Evolutionary conservation across 805 yeast species (phyloP), one percentile per base, ranked within the genome.

Genomic region (Teunomyces tritomae): DNA sequence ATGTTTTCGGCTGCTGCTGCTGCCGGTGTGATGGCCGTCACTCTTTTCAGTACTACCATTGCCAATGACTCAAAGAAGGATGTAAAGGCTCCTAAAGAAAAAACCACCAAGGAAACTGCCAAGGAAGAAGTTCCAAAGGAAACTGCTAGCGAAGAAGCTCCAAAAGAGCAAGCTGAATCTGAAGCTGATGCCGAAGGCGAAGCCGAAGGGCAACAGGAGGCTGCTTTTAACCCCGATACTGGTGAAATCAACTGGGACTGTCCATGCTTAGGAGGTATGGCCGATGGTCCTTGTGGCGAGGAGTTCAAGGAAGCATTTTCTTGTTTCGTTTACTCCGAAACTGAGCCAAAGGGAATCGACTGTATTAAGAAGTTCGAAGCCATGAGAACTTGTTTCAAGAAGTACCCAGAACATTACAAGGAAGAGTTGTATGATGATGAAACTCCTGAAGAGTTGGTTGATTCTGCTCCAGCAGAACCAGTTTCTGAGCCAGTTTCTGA

Each of bases 221-320:
- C 89, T 33, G 97, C 98, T 3, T 92, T 82, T 70, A 82, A 92
- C 72, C 97, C 97, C 28, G 96, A 88, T 61, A 94, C 99, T 2
- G 99, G 99, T 28, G 98, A 92, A 66, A 94, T 94, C 71, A 92
- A 94, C 80, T 94, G 99, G 99, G 98, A 94, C 64, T 94, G 99
- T 68, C 98, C 99, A n/a, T 92, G 98, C 69, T 76, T 94, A 43
- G 99, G 98, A 29, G 99, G 99, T 36, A 89, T 94, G 97, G 98
- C 99, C 28, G 78, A 91, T 55, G 99, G 99, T 0, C 98, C 99
- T 47, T 94, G 99, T 73, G 99, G 99, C 49, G 91, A 84, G 59
- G 96, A 90, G 71, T 89, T 89, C 76, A 89, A 88, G 71, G 89
- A 81, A 45, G 98, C 99, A 0, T 94, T 94, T 67, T 78, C 96